Percentiles rank a stretch among this genome's conserved stretches.
These are phyloP conservation scores for Gnomoniopsis sp. DNA, from an alignment of 2,329 filamentous ascomycete species.

Conservation along the genomic window DNA sequence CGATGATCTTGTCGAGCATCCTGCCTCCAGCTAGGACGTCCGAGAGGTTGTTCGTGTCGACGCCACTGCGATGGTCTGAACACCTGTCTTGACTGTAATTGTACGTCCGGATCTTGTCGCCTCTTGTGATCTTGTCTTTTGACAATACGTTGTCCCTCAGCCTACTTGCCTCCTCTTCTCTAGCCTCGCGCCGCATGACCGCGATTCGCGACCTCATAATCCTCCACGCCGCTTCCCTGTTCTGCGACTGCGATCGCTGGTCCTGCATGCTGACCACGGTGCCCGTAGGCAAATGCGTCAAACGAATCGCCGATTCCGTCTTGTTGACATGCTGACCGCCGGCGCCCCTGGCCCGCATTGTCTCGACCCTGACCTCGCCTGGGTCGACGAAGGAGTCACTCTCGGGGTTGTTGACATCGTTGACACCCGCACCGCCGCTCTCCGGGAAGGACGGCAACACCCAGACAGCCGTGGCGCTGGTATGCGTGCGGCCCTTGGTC, in stretches of 20 bases:
- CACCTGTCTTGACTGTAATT: slow-evolving; percentile 75
- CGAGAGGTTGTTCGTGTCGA: slow-evolving; percentile 76
- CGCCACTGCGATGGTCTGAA: slow-evolving; percentile 80
- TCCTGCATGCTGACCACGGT: slow-evolving; percentile 92
- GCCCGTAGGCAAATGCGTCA: slow-evolving; percentile 86
- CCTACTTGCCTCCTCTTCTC: slow-evolving; percentile 74
- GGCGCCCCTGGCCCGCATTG: slow-evolving; percentile 87
- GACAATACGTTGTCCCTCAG: slow-evolving; percentile 77
- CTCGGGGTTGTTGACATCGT: slow-evolving; percentile 73
- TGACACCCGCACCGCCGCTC: slow-evolving; percentile 39
- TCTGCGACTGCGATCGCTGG: slow-evolving; percentile 82
- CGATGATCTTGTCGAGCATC: slow-evolving; percentile 70
- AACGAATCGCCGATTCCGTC: slow-evolving; percentile 89
- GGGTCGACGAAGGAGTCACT: slow-evolving; percentile 90
- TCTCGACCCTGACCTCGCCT: slow-evolving; percentile 77
- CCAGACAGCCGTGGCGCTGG: slow-evolving; percentile 87
- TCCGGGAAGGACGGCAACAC: slow-evolving; percentile 81
- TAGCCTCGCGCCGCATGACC: slow-evolving; percentile 72
- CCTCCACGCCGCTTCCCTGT: slow-evolving; percentile 83
- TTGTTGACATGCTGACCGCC: slow-evolving; percentile 99
- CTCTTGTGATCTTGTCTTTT: slow-evolving; percentile 77
- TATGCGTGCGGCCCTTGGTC: slow-evolving; percentile 86
- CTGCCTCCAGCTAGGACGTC: slow-evolving; percentile 74
- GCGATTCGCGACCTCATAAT: slow-evolving; percentile 79
- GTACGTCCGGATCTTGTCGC: slow-evolving; percentile 93